phyloP scores from a whole-genome alignment of 805 yeast species.

The Ogataea degrootiae region DNA sequence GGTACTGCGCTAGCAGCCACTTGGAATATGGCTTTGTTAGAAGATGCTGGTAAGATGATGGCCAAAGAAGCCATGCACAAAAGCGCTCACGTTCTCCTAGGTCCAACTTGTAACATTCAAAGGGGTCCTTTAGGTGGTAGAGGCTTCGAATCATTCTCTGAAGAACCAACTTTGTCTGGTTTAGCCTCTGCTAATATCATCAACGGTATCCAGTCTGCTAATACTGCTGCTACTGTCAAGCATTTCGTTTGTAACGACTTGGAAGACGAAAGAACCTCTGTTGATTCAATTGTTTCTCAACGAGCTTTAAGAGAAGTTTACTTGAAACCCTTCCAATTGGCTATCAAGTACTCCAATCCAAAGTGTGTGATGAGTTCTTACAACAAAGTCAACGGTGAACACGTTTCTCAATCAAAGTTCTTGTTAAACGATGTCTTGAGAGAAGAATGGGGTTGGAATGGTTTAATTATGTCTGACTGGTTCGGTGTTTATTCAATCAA shows the following conservation, averaged over 20 bases:
- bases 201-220: slow-evolving; percentile 49
- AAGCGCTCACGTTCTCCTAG: slow-evolving; percentile 36
- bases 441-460: slow-evolving; percentile 54
- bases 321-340: slow-evolving; percentile 59
- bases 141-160: slow-evolving; percentile 58
- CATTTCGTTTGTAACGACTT: slow-evolving; percentile 62
- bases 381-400: slow-evolving; percentile 58
- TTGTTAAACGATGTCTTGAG: slow-evolving; percentile 44
- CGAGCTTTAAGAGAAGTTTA: slow-evolving; percentile 65
- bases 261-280: slow-evolving; percentile 48
- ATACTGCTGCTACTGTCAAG: slow-evolving; percentile 53
- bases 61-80: slow-evolving; percentile 39
- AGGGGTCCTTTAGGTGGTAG: slow-evolving; percentile 48
- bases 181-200: slow-evolving; percentile 42
- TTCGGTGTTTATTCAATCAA: slow-evolving; percentile 48
- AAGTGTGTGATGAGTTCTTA: slow-evolving; percentile 57
- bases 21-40: slow-evolving; percentile 36
- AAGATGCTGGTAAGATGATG: slow-evolving; percentile 38
- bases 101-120: slow-evolving; percentile 36
- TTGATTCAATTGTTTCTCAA: slow-evolving; percentile 47
- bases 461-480: slow-evolving; percentile 62
- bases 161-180: slow-evolving; percentile 52
- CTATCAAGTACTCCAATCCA: slow-evolving; percentile 49
- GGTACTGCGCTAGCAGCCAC: slow-evolving; percentile 45
- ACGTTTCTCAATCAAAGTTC: slow-evolving; percentile 42